Evolutionary conservation across 176 grass and related monocot species (phyloP), one percentile per base, ranked within the genome.

Genomic region (Eremochloa ophiuroides): DNA sequence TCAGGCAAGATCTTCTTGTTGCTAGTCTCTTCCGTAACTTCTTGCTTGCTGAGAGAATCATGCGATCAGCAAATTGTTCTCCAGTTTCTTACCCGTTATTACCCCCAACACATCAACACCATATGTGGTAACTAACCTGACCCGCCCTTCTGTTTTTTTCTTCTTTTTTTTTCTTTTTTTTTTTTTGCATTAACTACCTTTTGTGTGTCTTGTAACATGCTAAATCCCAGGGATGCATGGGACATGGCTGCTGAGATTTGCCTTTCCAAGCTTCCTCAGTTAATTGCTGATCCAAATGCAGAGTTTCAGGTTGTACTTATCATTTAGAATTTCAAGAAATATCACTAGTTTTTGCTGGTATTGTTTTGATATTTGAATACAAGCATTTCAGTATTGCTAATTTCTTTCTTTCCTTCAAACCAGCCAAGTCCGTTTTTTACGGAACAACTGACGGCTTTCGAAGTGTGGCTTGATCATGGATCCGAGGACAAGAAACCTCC

Each of bases 221-320:
- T 62, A 60, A 63, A 82, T 87, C 39, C 65, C 81, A 95, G 96
- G 96, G 93, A 93, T 91, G 93, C 96, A 84, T 99, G 96, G 96
- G 96, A 99, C 76, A 99, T 99, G 96, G 96, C 96, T 88, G 93
- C 93, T 72, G 96, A 99, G 71, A 99, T 95, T 60, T 99, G 96
- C 80, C 89, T 99, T 82, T 93, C 96, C 62, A 99, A 95, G 74
- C 91, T 99, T 89, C 93, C 88, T 76, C 86, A 93, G 55, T 86
- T 99, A 69, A 77, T 95, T 76, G 72, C 33, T 82, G 83, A 95
- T 88, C 93, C 96, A 31, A 91, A 65, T 85, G 82, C 73, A 7
- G 96, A 99, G 80, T 99, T 99, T 87, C 96, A 99, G 96, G 96
- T 99, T 55, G 20, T 47, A 23, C 34, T 17, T 69, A 71, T 56